Conservation (phyloP, 73 alveolate genomes). For the Stentor roeselii region DNA sequence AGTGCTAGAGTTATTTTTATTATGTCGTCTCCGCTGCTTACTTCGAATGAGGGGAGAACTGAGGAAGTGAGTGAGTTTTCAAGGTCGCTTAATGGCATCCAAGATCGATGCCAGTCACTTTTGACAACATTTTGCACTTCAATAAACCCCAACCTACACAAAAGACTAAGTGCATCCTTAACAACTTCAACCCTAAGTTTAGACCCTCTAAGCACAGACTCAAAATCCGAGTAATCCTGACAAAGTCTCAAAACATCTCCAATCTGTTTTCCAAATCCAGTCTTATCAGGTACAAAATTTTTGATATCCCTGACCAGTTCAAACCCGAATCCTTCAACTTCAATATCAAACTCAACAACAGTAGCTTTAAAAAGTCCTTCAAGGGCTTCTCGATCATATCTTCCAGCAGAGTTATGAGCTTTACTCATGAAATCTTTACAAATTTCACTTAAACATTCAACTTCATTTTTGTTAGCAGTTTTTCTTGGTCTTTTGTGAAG, state of each 20-base stretch:
- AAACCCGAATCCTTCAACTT: not conserved
- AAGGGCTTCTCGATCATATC: not conserved
- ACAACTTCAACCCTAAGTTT: not conserved
- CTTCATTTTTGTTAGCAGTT: not conserved
- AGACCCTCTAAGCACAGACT: not conserved
- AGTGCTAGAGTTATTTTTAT: too few species aligned
- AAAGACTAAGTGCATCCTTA: not conserved
- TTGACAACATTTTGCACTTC: too few species aligned
- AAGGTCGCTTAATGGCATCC: too few species aligned
- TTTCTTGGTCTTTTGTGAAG: not conserved
- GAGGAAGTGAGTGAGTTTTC: too few species aligned
- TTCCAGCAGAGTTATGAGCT: not conserved
- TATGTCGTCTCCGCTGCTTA: too few species aligned
- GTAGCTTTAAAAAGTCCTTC: not conserved
- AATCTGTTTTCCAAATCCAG: not conserved
- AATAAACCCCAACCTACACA: not conserved
- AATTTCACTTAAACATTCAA: not conserved
- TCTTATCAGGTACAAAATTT: not conserved
- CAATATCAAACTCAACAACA: not conserved
- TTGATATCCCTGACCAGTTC: not conserved
- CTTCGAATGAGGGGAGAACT: too few species aligned
- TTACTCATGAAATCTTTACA: not conserved
- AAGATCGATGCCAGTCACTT: too few species aligned
- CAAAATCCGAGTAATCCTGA: not conserved
- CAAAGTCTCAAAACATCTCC: not conserved